A percentile compares a stretch with the other conserved stretches of the same genome.
Evolutionary conservation across 2,329 filamentous ascomycete genomes (phyloP).

Genomic region (Paraconiothyrium sp.): DNA sequence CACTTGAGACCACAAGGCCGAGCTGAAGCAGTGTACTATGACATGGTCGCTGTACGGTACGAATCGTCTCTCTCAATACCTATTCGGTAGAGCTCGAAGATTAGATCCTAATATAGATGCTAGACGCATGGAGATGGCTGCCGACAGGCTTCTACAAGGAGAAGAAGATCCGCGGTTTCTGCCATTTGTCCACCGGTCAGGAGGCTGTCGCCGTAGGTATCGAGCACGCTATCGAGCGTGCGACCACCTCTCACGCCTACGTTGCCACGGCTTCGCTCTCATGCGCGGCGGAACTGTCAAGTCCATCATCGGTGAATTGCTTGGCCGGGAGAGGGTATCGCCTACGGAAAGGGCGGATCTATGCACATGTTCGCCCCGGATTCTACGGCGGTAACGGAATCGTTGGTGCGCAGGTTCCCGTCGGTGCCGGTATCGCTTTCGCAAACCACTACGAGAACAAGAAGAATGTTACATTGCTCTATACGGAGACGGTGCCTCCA

Average conservation of each 20-base stretch:
- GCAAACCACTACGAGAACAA: conserved; percentile 92
- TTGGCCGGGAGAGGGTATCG: conserved; percentile 95
- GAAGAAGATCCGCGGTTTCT: conserved; percentile 99
- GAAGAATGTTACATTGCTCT: conserved; percentile 89
- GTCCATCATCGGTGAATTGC: conserved; percentile 93
- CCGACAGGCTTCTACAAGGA: conserved; percentile 99
- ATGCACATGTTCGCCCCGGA: conserved; percentile 99
- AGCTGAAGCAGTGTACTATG: conserved; percentile 98
- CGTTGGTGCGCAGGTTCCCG: conserved; percentile 96
- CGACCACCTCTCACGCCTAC: conserved; percentile 98
- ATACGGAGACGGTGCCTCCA: conserved; percentile 97
- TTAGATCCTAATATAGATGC: conserved; percentile 22
- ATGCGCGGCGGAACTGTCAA: conserved; percentile 94
- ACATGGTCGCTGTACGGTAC: conserved; percentile 95
- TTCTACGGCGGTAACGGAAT: conserved; percentile 99
- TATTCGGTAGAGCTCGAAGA: not conserved
- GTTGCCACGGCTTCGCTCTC: conserved; percentile 97
- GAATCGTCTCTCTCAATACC: conserved; percentile 39
- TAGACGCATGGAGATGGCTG: conserved; percentile 99
- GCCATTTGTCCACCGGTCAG: conserved; percentile 96
- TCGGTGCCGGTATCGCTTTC: conserved; percentile 95
- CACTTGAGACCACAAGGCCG: conserved; percentile 91
- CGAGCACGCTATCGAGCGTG: conserved; percentile 90
- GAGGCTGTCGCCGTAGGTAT: conserved; percentile 98
- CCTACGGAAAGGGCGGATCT: conserved; percentile 98